phyloP scores from a whole-genome alignment of 306 rosid species.

The Mimosa pudica region DNA sequence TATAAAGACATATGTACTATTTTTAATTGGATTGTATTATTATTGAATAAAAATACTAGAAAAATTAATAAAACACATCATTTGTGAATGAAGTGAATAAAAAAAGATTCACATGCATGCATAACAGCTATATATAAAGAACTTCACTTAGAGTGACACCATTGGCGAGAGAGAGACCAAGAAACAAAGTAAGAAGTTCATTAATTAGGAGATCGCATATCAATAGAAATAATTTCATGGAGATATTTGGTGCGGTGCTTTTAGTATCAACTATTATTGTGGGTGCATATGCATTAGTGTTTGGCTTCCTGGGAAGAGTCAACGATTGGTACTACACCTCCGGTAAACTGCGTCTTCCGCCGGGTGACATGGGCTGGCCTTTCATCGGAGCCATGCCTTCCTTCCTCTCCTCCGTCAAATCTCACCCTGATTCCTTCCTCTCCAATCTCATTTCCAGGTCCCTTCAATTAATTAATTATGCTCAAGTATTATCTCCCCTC shows the following conservation, averaged over 20 bases:
- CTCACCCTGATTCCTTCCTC: conserved; percentile 52
- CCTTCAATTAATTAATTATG: not conserved
- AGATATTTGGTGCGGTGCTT: conserved; percentile 34
- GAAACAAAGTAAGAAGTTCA: not conserved
- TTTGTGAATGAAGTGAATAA: no score
- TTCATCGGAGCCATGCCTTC: conserved; percentile 42
- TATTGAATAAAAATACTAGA: no score
- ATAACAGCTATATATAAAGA: no score
- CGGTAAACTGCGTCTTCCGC: conserved; percentile 40
- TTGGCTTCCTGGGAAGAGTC: conserved; percentile 45
- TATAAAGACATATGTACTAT: no score
- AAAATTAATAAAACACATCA: no score
- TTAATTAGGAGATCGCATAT: not conserved
- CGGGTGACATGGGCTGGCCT: conserved; percentile 54
- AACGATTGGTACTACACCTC: conserved; percentile 57
- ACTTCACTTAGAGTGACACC: no score
- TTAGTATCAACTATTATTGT: conserved; percentile 17
- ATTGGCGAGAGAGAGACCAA: not conserved
- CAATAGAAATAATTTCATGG: not conserved
- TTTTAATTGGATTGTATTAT: no score
- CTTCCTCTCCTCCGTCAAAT: conserved; percentile 44
- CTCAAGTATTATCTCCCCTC: no score
- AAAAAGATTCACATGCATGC: no score
- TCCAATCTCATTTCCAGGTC: conserved; percentile 42
- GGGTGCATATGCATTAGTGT: conserved; percentile 48